These are phyloP conservation scores for Dictyophora rubrovolvata DNA, from an alignment of 768 basidiomycete genomes.

Conservation along the genomic window DNA sequence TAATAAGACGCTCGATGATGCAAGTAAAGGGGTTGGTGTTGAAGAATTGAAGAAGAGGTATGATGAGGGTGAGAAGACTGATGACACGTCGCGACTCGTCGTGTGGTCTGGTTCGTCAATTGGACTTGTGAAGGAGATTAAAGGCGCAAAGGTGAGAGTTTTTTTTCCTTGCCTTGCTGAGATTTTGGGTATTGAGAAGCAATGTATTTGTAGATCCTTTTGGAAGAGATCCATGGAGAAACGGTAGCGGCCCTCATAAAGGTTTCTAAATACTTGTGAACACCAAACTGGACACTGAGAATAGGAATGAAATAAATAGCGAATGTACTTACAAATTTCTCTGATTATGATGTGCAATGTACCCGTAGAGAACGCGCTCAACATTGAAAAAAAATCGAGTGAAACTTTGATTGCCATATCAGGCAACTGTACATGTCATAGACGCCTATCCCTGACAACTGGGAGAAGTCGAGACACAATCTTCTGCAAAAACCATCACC, in stretches of 20 bases:
- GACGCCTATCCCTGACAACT: neutral
- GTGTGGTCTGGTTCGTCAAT: slow-evolving; percentile 66
- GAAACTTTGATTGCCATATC: neutral
- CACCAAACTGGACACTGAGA: neutral
- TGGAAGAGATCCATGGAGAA: neutral
- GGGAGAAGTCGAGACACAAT: too few species aligned
- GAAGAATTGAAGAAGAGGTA: slow-evolving; percentile 34
- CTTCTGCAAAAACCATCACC: too few species aligned
- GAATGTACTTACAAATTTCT: neutral
- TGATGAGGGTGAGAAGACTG: slow-evolving; percentile 31
- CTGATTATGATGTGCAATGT: too few species aligned
- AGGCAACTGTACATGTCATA: too few species aligned
- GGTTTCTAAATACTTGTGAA: neutral
- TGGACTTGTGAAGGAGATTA: slow-evolving; percentile 40
- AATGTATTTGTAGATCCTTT: neutral
- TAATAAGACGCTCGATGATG: slow-evolving; percentile 49
- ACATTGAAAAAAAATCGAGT: neutral
- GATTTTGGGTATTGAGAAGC: neutral
- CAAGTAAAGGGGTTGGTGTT: slow-evolving; percentile 36
- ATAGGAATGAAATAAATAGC: neutral
- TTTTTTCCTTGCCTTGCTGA: neutral
- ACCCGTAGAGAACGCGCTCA: too few species aligned
- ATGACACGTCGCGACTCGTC: slow-evolving; percentile 41
- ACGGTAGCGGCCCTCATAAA: neutral
- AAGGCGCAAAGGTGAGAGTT: slow-evolving; percentile 25